phyloP scores from a whole-genome alignment of 129 eudicot species.

The Chrysanthemum lavandulifolium region DNA sequence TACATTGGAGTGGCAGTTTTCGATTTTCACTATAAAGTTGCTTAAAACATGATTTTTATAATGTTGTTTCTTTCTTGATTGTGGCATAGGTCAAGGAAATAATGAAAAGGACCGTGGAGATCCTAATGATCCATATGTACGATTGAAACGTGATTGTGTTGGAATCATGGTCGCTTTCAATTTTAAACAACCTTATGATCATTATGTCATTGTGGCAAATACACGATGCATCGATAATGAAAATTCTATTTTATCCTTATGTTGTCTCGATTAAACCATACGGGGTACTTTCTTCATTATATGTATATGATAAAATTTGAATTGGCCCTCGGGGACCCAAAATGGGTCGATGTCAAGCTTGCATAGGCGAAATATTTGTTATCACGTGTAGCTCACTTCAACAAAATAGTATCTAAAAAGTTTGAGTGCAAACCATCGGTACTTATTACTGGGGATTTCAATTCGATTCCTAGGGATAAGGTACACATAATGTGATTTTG shows the following conservation, averaged over 20 bases:
- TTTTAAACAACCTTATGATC: no score
- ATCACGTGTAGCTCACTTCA: constrained; percentile 62
- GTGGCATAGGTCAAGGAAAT: constrained; percentile 33
- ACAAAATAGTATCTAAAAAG: constrained; percentile 39
- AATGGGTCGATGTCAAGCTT: constrained; percentile 88
- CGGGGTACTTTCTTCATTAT: neutral
- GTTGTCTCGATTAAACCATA: no score
- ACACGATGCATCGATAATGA: no score
- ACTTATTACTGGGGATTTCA: constrained; percentile 86
- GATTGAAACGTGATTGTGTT: constrained; percentile 91
- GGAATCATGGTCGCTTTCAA: constrained; percentile 81
- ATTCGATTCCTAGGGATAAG: constrained; percentile 90
- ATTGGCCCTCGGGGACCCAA: constrained; percentile 67
- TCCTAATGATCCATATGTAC: constrained; percentile 76
- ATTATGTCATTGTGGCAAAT: no score
- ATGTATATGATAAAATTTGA: neutral
- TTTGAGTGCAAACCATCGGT: constrained; percentile 33
- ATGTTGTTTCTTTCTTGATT: constrained; percentile 7
- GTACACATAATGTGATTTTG: constrained; percentile 28
- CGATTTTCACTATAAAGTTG: constrained; percentile 57
- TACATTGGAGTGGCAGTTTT: constrained; percentile 84
- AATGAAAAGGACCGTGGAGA: constrained; percentile 50
- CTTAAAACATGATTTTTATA: constrained; percentile 14
- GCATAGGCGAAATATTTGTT: constrained; percentile 82
- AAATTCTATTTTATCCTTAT: no score